Conservation (phyloP, 257 asterid genomes). For the Ilex asprella region DNA sequence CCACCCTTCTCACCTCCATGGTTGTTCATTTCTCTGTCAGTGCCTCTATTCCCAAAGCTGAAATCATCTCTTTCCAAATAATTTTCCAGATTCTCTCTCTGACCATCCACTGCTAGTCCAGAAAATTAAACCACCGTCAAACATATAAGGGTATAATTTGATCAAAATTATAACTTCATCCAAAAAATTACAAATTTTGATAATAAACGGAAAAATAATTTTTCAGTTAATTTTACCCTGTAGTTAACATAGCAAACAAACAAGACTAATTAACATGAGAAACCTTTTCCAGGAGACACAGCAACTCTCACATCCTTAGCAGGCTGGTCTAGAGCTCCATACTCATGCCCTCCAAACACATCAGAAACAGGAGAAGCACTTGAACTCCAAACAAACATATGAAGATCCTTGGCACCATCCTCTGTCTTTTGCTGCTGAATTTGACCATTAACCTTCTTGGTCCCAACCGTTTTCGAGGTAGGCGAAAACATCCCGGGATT, state of each 20-base stretch:
- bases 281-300: conserved; percentile 68
- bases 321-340: conserved; percentile 49
- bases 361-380: conserved; percentile 91
- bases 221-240: no score
- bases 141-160: no score
- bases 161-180: not conserved
- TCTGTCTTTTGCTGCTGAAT: conserved; percentile 25
- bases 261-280: not conserved
- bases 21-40: conserved; percentile 26
- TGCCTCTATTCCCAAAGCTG: conserved; percentile 23
- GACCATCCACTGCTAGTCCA: conserved; percentile 16
- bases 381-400: conserved; percentile 94
- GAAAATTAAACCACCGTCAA: not conserved
- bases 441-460: conserved; percentile 41
- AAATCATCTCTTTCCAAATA: conserved; percentile 25
- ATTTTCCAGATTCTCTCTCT: conserved; percentile 16
- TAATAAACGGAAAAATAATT: no score
- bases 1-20: conserved; percentile 36
- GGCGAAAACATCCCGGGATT: conserved; percentile 79
- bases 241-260: not conserved
- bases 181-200: not conserved
- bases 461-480: conserved; percentile 20
- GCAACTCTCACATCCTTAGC: conserved; percentile 54
- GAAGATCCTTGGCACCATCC: conserved; percentile 63
- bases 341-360: conserved; percentile 73